These are phyloP conservation scores for Salix suchowensis DNA, from an alignment of 345 rosid genomes.

Conservation along the genomic window DNA sequence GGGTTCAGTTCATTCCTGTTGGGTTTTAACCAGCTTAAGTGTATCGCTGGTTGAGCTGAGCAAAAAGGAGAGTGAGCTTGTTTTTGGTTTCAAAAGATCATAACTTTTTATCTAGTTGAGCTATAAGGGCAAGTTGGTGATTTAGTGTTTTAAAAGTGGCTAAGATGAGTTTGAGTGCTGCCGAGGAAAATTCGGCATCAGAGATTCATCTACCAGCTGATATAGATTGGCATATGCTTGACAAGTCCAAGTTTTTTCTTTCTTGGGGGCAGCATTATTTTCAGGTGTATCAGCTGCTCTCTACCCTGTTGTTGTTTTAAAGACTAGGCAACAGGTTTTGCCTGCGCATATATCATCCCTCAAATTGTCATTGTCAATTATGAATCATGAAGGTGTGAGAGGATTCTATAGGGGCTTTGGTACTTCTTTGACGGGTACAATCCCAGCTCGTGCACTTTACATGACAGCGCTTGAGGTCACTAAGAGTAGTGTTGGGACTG, in stretches of 20 bases:
- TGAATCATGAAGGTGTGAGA: slow-evolving; percentile 62
- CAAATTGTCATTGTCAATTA: slow-evolving; percentile 54
- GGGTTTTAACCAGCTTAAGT: not conserved
- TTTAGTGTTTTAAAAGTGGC: slow-evolving; percentile 36
- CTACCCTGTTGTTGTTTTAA: slow-evolving; percentile 75
- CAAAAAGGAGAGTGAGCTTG: not conserved
- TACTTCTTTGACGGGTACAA: slow-evolving; percentile 81
- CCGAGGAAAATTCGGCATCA: slow-evolving; percentile 72
- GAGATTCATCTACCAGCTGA: slow-evolving; percentile 82
- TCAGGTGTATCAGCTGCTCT: slow-evolving; percentile 91
- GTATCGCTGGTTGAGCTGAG: not conserved
- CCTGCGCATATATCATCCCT: slow-evolving; percentile 47
- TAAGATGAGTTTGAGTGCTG: slow-evolving; percentile 74
- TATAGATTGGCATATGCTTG: slow-evolving; percentile 94
- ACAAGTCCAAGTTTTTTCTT: slow-evolving; percentile 85
- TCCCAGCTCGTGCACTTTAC: slow-evolving; percentile 91
- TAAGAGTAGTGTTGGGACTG: slow-evolving; percentile 69
- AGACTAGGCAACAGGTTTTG: slow-evolving; percentile 84
- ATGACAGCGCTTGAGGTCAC: slow-evolving; percentile 88
- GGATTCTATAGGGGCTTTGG: slow-evolving; percentile 90
- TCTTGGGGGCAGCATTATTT: slow-evolving; percentile 80
- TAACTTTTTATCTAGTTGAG: not conserved
- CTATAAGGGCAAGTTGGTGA: not conserved
- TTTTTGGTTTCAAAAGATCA: not conserved
- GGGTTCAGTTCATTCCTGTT: not conserved